These are phyloP conservation scores for Noccaea bulbosa DNA, from an alignment of 345 rosid genomes.

Conservation along the genomic window DNA sequence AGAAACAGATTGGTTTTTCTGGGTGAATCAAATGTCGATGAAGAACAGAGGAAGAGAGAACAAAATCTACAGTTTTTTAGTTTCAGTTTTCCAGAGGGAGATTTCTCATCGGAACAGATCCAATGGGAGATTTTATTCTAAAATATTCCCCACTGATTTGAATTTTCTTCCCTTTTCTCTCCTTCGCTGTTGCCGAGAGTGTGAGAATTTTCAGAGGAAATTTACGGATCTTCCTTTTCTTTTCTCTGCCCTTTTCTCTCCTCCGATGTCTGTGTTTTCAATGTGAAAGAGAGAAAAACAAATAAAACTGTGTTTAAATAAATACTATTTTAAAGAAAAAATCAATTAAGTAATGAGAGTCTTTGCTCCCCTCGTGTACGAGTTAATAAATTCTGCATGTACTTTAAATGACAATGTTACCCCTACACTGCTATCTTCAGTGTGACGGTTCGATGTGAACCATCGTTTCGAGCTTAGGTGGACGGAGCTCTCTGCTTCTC, in stretches of 20 bases:
- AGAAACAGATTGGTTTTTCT: neutral
- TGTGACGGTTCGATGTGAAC: slow-evolving; percentile 33
- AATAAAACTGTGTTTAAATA: neutral
- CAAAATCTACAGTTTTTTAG: neutral
- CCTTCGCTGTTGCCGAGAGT: slow-evolving; percentile 7
- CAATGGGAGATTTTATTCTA: slow-evolving; percentile 35
- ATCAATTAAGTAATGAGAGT: slow-evolving; percentile 29
- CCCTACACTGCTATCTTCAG: slow-evolving; percentile 15
- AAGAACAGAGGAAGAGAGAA: slow-evolving; percentile 30
- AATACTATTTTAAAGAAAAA: slow-evolving; percentile 2
- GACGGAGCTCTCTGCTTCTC: neutral
- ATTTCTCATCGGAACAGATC: slow-evolving; percentile 26
- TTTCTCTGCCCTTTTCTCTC: slow-evolving; percentile 27
- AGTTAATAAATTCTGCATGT: slow-evolving; percentile 40
- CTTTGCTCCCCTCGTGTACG: slow-evolving; percentile 39
- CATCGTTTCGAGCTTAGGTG: slow-evolving; percentile 4
- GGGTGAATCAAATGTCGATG: slow-evolving; percentile 13
- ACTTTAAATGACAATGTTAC: neutral
- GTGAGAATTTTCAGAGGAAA: slow-evolving; percentile 25
- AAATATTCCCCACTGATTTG: slow-evolving; percentile 42
- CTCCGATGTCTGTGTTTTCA: slow-evolving; percentile 41
- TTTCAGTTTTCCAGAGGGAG: neutral
- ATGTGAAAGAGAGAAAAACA: slow-evolving; percentile 32
- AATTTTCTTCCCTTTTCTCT: slow-evolving; percentile 27
- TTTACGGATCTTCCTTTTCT: slow-evolving; percentile 30